These are phyloP conservation scores for Rhododendron griersonianum DNA, from an alignment of 148 eudicot species.

Conservation along the genomic window DNA sequence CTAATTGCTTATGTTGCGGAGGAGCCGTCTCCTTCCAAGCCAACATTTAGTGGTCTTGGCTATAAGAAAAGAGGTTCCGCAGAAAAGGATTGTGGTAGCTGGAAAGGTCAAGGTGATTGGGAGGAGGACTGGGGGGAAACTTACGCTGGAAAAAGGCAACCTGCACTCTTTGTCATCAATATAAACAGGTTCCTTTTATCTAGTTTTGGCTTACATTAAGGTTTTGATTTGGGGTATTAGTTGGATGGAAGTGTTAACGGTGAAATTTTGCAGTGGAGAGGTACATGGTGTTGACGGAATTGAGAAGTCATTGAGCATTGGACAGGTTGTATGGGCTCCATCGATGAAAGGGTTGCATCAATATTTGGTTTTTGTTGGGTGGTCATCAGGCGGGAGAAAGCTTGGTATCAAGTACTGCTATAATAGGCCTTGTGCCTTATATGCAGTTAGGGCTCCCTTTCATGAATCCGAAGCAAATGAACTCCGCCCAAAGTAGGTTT, in stretches of 20 bases:
- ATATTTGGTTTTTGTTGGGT: slow-evolving; percentile 84
- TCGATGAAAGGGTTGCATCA: slow-evolving; percentile 33
- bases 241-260: slow-evolving; percentile 10
- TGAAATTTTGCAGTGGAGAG: slow-evolving; percentile 62
- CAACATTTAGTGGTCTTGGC: slow-evolving; percentile 56
- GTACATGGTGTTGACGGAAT: slow-evolving; percentile 62
- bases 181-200: slow-evolving; percentile 45
- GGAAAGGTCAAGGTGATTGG: slow-evolving; percentile 92
- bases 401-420: slow-evolving; percentile 79
- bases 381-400: slow-evolving; percentile 65
- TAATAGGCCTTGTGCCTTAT: slow-evolving; percentile 81
- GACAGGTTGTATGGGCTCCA: slow-evolving; percentile 95
- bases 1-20: slow-evolving; percentile 90
- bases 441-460: slow-evolving; percentile 57
- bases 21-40: slow-evolving; percentile 66
- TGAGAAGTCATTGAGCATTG: slow-evolving; percentile 63
- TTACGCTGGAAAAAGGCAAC: slow-evolving; percentile 77
- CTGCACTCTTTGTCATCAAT: slow-evolving; percentile 73
- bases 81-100: slow-evolving; percentile 68
- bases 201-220: neutral
- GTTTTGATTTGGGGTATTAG: neutral
- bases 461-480: slow-evolving; percentile 23
- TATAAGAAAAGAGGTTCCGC: slow-evolving; percentile 50
- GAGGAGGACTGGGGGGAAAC: slow-evolving; percentile 95
- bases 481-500: slow-evolving; percentile 26